Evolutionary conservation across 1,139 yeast species (phyloP).

Genomic region (Hanseniaspora gamundiae): DNA sequence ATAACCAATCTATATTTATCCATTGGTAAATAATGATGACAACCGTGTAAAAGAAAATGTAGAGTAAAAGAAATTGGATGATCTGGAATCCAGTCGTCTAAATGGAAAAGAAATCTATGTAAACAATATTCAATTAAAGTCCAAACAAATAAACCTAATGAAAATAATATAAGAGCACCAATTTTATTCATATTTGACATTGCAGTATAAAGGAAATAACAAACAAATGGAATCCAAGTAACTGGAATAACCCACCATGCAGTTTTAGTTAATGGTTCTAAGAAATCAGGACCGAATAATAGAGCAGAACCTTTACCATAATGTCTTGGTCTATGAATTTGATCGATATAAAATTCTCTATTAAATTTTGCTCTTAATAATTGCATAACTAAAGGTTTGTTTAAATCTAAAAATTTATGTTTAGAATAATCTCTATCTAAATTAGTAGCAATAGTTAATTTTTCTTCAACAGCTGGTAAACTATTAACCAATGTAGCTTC

Average conservation of each 20-base stretch:
- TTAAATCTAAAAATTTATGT: slow-evolving; percentile 79
- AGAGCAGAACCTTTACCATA: slow-evolving; percentile 89
- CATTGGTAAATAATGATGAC: slow-evolving; percentile 97
- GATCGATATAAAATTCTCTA: slow-evolving; percentile 86
- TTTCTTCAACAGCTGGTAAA: slow-evolving; percentile 53
- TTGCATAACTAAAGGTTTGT: slow-evolving; percentile 69
- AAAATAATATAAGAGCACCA: slow-evolving; percentile 31
- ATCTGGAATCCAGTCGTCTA: slow-evolving; percentile 78
- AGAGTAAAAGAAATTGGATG: slow-evolving; percentile 60
- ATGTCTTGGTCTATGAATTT: slow-evolving; percentile 95
- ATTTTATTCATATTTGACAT: slow-evolving; percentile 26
- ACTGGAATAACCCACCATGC: slow-evolving; percentile 80
- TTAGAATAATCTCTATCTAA: slow-evolving; percentile 53
- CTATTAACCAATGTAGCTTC: slow-evolving; percentile 43
- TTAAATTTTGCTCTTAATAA: slow-evolving; percentile 61
- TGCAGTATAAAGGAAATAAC: slow-evolving; percentile 35
- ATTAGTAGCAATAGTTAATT: slow-evolving; percentile 69
- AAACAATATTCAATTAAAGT: slow-evolving; percentile 76
- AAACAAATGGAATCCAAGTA: slow-evolving; percentile 76
- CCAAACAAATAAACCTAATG: slow-evolving; percentile 75
- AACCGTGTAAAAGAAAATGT: slow-evolving; percentile 88
- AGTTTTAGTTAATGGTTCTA: slow-evolving; percentile 59
- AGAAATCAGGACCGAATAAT: slow-evolving; percentile 50
- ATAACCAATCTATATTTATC: slow-evolving; percentile 83
- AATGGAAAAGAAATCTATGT: slow-evolving; percentile 88